Conservation (phyloP, 2,329 filamentous ascomycete genomes). For the Scytalidium lignicola region DNA sequence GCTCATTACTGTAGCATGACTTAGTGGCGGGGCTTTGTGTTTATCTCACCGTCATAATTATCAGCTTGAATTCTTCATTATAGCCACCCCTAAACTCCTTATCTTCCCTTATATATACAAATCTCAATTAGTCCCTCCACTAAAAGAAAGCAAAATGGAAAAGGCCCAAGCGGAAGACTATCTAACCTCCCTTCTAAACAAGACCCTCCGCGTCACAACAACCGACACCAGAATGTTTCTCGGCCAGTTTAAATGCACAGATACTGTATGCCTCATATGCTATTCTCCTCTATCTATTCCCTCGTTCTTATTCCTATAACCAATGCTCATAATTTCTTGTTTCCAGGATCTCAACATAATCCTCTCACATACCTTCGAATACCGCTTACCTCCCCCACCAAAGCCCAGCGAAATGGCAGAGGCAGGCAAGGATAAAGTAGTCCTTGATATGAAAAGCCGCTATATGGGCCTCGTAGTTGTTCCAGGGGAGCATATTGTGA, state of each 20-base stretch:
- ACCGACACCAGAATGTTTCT: slow-evolving; percentile 85
- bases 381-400: slow-evolving; percentile 62
- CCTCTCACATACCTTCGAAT: slow-evolving; percentile 81
- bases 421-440: slow-evolving; percentile 36
- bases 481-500: slow-evolving; percentile 77
- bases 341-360: slow-evolving; percentile 83
- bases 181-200: slow-evolving; percentile 65
- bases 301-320: background rate
- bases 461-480: slow-evolving; percentile 88
- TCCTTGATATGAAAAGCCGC: slow-evolving; percentile 72
- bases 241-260: slow-evolving; percentile 90
- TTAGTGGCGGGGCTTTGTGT: too few species aligned
- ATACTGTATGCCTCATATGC: slow-evolving; percentile 57
- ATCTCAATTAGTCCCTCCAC: too few species aligned
- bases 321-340: background rate
- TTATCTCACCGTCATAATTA: too few species aligned
- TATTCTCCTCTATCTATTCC: slow-evolving; percentile 1
- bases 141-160: slow-evolving; percentile 16
- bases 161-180: slow-evolving; percentile 50
- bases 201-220: slow-evolving; percentile 72
- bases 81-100: too few species aligned
- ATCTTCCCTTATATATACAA: background rate
- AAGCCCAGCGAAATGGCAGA: slow-evolving; percentile 35
- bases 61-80: too few species aligned
- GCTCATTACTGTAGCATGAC: too few species aligned